Evolutionary conservation across 2,329 filamentous ascomycete genomes (phyloP).

Genomic region (Huntiella decipiens): DNA sequence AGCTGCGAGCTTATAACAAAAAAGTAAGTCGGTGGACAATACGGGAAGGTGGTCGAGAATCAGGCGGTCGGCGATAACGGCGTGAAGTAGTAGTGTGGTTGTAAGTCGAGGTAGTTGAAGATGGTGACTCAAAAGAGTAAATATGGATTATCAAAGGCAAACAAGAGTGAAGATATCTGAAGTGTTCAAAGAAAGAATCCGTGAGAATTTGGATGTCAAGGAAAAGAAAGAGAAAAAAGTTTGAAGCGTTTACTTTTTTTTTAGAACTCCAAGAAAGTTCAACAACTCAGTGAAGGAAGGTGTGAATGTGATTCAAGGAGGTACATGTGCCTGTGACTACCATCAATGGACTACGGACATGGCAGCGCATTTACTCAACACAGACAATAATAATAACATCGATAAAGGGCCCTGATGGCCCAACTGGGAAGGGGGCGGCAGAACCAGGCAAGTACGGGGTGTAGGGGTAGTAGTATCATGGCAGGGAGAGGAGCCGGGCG

Average conservation of each 20-base stretch:
- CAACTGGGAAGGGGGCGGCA: conserved; percentile 3
- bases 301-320: not conserved
- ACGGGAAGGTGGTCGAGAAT: not conserved
- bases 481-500: not conserved
- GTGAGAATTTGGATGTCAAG: not conserved
- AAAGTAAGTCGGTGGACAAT: not conserved
- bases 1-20: not conserved
- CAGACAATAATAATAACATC: conserved; percentile 4
- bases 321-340: conserved; percentile 1
- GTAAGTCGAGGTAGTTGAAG: not conserved
- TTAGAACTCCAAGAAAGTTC: not conserved
- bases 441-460: conserved; percentile 4
- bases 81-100: not conserved
- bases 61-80: not conserved
- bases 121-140: not conserved
- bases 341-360: not conserved
- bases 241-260: conserved; percentile 1
- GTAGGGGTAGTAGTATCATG: not conserved
- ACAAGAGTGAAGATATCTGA: not conserved
- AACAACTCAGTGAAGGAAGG: no score
- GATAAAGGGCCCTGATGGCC: conserved; percentile 2
- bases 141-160: no score
- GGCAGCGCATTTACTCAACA: conserved; percentile 1
- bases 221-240: conserved; percentile 1
- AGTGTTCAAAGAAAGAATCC: not conserved